Conservation (phyloP, 345 rosid genomes). For the Stellera chamaejasme region DNA sequence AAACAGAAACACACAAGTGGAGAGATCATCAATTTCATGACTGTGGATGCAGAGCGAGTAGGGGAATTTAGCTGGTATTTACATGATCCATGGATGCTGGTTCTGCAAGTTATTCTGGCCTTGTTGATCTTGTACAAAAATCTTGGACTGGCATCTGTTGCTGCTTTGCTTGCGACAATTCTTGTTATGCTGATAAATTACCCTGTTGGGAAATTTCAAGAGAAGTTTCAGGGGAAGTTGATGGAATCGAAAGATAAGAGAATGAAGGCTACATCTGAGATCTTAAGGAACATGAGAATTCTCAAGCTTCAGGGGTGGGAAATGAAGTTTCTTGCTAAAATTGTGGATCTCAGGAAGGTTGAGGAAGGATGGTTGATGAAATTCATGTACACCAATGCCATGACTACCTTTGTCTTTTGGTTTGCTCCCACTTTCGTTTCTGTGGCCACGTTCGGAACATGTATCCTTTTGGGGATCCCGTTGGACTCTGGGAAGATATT, state of each 20-base stretch:
- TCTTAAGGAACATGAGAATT: slow-evolving; percentile 57
- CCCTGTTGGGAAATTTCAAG: slow-evolving; percentile 44
- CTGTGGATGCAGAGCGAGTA: slow-evolving; percentile 53
- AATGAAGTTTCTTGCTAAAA: slow-evolving; percentile 38
- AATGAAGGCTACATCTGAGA: slow-evolving; percentile 58
- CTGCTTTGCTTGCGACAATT: slow-evolving; percentile 35
- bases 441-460: slow-evolving; percentile 35
- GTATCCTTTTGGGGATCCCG: slow-evolving; percentile 41
- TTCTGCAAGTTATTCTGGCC: slow-evolving; percentile 44
- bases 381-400: slow-evolving; percentile 25
- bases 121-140: slow-evolving; percentile 35
- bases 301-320: slow-evolving; percentile 86
- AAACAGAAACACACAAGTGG: slow-evolving; percentile 49
- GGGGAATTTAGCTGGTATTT: slow-evolving; percentile 39
- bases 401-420: slow-evolving; percentile 33
- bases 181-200: slow-evolving; percentile 35
- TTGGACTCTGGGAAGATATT: slow-evolving; percentile 51
- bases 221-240: slow-evolving; percentile 43
- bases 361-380: slow-evolving; percentile 50
- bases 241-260: slow-evolving; percentile 56
- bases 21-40: slow-evolving; percentile 53
- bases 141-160: slow-evolving; percentile 49
- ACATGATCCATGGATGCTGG: slow-evolving; percentile 44
- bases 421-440: slow-evolving; percentile 47
- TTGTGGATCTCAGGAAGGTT: slow-evolving; percentile 27